Evolutionary conservation across 371 early-diverging fungal species (phyloP), one percentile per base, ranked within the genome.

Genomic region (Smittium culicis): DNA sequence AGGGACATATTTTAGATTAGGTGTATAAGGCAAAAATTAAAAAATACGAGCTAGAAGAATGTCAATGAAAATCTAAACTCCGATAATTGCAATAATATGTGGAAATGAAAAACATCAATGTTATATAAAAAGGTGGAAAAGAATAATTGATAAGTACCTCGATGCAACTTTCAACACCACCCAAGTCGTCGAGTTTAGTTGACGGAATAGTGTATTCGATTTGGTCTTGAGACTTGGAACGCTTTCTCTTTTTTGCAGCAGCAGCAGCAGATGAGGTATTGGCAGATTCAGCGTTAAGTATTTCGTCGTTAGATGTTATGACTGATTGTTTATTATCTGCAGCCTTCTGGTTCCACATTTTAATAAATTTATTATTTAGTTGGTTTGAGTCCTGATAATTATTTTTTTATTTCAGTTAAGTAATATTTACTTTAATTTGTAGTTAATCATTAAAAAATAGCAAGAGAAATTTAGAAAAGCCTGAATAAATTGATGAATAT

Each of bases 141-240:
- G 20, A 45, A 45, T 5, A 45, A 45, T 11, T 11, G 45, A 45
- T 45, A 5, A 11, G 5, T 45, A 97, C 93, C 68, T 92, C 91
- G 35, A 92, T 85, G 72, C 87, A 87, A 31, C 83, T 70, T 59
- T 96, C 96, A 54, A 96, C 88, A 2, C 97, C 96, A 70, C 93
- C 95, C 59, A 94, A 75, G 75, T 94, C 92, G 11, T 84, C 78
- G 32, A 94, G 76, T 55, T 83, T 77, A 2, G 87, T 79, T 1
- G 82, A 83, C 24, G 84, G 93, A 14, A 34, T 63, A 57, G 71
- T 67, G 69, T 67, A 34, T 63, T 68, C n/a, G 29, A n/a, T 5
- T 54, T 70, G 25, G 34, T 71, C 69, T 27, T 64, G 55, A 17
- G 71, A 55, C 27, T 33, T 35, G 14, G 79, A 70, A 31, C 63